Percentiles rank a stretch among this genome's conserved stretches.
These are phyloP conservation scores for Sordariomycetes sp. DNA, from an alignment of 2,329 filamentous ascomycete genomes.

Conservation along the genomic window DNA sequence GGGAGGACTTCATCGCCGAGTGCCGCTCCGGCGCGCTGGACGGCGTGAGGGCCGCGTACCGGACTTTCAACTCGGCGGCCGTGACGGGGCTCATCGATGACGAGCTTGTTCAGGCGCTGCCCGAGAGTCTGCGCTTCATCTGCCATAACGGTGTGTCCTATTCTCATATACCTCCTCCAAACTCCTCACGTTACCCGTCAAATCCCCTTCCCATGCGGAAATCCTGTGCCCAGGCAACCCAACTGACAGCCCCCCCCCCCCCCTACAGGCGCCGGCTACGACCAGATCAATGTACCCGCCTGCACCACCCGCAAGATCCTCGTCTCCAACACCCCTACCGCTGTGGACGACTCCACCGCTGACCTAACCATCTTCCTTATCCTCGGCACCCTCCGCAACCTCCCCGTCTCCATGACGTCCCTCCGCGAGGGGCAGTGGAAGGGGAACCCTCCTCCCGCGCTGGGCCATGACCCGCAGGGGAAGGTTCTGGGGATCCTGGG, in stretches of 20 bases:
- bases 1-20: slow-evolving; percentile 57
- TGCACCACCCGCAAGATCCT: slow-evolving; percentile 53
- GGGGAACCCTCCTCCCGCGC: slow-evolving; percentile 38
- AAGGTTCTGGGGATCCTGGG: slow-evolving; percentile 71
- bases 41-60: slow-evolving; percentile 50
- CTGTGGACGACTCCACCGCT: slow-evolving; percentile 72
- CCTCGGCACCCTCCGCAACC: slow-evolving; percentile 63
- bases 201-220: too few species aligned
- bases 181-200: too few species aligned
- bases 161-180: too few species aligned
- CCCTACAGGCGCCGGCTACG: slow-evolving; percentile 64
- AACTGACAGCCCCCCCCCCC: neutral
- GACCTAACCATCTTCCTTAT: slow-evolving; percentile 73
- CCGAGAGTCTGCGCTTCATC: slow-evolving; percentile 39
- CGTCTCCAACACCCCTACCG: slow-evolving; percentile 72
- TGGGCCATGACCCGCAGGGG: slow-evolving; percentile 66
- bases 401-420: slow-evolving; percentile 51
- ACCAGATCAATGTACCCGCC: slow-evolving; percentile 62
- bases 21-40: slow-evolving; percentile 52
- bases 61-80: slow-evolving; percentile 52
- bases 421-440: slow-evolving; percentile 58
- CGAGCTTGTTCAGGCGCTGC: slow-evolving; percentile 49
- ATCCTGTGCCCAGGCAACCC: too few species aligned
- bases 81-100: slow-evolving; percentile 59
- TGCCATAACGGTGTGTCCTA: slow-evolving; percentile 45